Evolutionary conservation across 1,284 basidiomycete genomes (phyloP), one percentile per base, ranked within the genome.

Genomic region (Apiotrichum montevideense): DNA sequence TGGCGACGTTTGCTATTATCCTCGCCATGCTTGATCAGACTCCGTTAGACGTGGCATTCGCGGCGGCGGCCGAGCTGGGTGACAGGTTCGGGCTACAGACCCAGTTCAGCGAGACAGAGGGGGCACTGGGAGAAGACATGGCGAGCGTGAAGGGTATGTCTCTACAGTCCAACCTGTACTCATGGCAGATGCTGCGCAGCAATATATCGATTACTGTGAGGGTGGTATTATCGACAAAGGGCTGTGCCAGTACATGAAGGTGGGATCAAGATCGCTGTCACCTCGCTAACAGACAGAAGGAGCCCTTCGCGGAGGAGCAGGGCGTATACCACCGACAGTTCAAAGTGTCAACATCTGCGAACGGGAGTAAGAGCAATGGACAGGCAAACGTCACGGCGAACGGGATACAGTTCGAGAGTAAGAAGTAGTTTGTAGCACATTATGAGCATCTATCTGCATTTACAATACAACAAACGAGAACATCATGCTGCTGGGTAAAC

Each of bases 31-130:
- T 59, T 9, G 62, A 67, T 34, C 52, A 55, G 15, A 46, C 65
- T 32, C 62, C 66, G 0, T 35, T 68, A 4, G 54, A 55, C 0
- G 45, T 52, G 47, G 67, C 66, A 8, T 7, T 63, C 1, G 50
- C 58, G 0, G 44, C 55, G 1, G 66, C 67, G 1, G 58, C 63
- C 0, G 70, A 73, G 51, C 35, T 72, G 1, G 67, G 56, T 0
- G 40, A 55, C 13, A 56, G 51, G 11, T 72, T 73, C 43, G 64
- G 54, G 6, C 50, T 73, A 8, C 65, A 70, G 43, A 41, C 70
- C 6, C 33, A 54, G 14, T 56, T 66, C 41, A 52, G 61, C 46
- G 42, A 42, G 33, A 48, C 55, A 2, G 34, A 47, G 32, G 65
- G 59, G 0, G 61, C 54, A 0, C 33, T 14, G 21, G 66, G 66